Base-by-base conservation (phyloP, 164 flowering plant species). In the Paratinospora sagittata region DNA sequence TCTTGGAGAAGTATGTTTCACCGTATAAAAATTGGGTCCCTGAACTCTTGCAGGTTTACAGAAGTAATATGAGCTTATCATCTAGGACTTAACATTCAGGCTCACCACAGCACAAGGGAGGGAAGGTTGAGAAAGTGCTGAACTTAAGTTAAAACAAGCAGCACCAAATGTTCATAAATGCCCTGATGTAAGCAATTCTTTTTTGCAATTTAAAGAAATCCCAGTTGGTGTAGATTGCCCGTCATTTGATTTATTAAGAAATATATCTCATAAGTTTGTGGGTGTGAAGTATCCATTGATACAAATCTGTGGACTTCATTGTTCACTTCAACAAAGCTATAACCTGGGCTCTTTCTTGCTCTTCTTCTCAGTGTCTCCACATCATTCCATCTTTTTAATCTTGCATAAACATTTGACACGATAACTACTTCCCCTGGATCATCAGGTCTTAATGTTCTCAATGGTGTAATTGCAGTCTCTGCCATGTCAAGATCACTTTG, bases 371-470 rank as follows among this genome's bases (percentile, higher is more conserved):
- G n/a, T 34, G 52, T 69, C 73, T 69, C 77, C 11, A 39, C 77
- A 74, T 69, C 69, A 69, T 39, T 69, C 77, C 73, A 74, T 69
- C 73, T 74, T 69, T 69, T 67, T 55, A 70, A 55, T 14, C 55
- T 69, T 8, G 73, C 72, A 55, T 63, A 72, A 58, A 76, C 66
- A 26, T 69, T 76, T 1, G 79, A 76, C 24, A 73, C 1, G 14
- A 71, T 63, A 24, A 69, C 76, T 17, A 65, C 3, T 60, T 76
- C 78, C 16, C 78, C 78, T 26, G 64, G 12, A 72, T 76, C 73
- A 39, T 37, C 36, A 0, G 70, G 65, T 55, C 21, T 24, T 34
- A 72, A 27, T 3, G 21, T 10, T 37, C 55, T 27, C 37, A 76
- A 68, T 4, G 21, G 60, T 34, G 30, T 55, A 0, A 47, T 62